phyloP scores from a whole-genome alignment of 2,329 filamentous ascomycete species.

The Orbilia javanica region DNA sequence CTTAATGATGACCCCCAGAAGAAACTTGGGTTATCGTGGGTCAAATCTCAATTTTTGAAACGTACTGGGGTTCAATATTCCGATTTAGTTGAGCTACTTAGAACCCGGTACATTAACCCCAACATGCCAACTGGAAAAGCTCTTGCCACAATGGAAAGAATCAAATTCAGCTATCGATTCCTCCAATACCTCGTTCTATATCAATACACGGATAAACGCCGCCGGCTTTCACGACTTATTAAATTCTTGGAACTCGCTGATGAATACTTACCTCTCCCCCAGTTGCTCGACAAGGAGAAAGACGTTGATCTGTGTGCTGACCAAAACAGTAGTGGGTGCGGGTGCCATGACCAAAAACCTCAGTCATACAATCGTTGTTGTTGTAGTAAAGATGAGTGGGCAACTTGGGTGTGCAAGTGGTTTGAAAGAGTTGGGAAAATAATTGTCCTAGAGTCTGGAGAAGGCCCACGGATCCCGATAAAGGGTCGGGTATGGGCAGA shows the following conservation, averaged over 20 bases:
- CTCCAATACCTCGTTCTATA: slow-evolving; percentile 2
- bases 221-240: neutral
- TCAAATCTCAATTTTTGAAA: slow-evolving; percentile 9
- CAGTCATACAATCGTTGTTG: slow-evolving; percentile 2
- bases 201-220: slow-evolving; percentile 4
- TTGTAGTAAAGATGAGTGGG: slow-evolving; percentile 9
- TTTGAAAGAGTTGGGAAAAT: slow-evolving; percentile 5
- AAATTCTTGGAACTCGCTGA: slow-evolving; percentile 3
- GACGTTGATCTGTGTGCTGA: slow-evolving; percentile 6
- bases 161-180: slow-evolving; percentile 17
- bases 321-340: neutral
- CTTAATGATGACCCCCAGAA: neutral
- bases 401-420: slow-evolving; percentile 6
- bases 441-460: slow-evolving; percentile 10
- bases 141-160: slow-evolving; percentile 5
- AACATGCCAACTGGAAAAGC: slow-evolving; percentile 13
- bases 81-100: neutral
- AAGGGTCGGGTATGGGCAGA: slow-evolving; percentile 13
- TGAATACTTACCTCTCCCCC: neutral
- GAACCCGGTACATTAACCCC: slow-evolving; percentile 1
- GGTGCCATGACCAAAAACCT: slow-evolving; percentile 12
- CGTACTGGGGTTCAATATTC: slow-evolving; percentile 13
- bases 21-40: slow-evolving; percentile 2
- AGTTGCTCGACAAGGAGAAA: neutral
- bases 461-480: neutral